Percentiles rank a stretch among this genome's conserved stretches.
Evolutionary conservation across 2,329 filamentous ascomycete species (phyloP).

Genomic region (Monosporascus sp.): DNA sequence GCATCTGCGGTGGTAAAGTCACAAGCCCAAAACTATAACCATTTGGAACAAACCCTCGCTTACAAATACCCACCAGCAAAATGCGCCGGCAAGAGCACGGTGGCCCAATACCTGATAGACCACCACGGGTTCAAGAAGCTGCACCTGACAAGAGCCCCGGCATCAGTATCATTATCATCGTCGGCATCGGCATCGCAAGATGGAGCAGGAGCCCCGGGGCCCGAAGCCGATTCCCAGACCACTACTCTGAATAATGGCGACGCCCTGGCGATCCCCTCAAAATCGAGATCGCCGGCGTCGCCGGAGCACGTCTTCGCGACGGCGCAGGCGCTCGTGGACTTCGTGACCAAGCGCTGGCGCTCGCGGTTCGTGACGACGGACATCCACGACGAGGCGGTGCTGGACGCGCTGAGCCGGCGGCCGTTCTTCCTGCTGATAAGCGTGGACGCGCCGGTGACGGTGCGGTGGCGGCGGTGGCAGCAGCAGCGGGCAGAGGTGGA

Average conservation of each 20-base stretch:
- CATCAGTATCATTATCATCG: conserved; percentile 2
- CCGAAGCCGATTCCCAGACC: neutral
- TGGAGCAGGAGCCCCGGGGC: neutral
- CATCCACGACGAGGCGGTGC: conserved; percentile 64
- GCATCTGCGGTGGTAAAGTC: conserved; percentile 64
- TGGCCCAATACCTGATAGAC: conserved; percentile 80
- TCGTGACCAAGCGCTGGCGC: conserved; percentile 80
- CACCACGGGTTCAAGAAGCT: conserved; percentile 77
- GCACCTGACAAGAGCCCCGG: conserved; percentile 40
- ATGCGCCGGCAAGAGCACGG: conserved; percentile 86
- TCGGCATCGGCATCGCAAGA: neutral
- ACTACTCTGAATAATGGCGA: neutral
- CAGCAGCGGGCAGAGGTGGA: conserved; percentile 3
- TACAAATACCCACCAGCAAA: conserved; percentile 55
- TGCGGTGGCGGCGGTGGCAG: conserved; percentile 77
- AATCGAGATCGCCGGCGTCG: conserved; percentile 1
- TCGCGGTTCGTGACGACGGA: conserved; percentile 82
- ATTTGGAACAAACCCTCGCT: conserved; percentile 7
- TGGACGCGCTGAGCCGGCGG: conserved; percentile 70
- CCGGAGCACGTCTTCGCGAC: conserved; percentile 44
- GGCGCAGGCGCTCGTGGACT: conserved; percentile 68
- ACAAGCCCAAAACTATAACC: neutral
- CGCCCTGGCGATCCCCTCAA: neutral
- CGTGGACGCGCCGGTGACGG: conserved; percentile 80
- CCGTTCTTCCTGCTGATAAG: conserved; percentile 93